Evolutionary conservation across 2,329 filamentous ascomycete species (phyloP), one percentile per base, ranked within the genome.

Genomic region (Fusarium sarcochroum): DNA sequence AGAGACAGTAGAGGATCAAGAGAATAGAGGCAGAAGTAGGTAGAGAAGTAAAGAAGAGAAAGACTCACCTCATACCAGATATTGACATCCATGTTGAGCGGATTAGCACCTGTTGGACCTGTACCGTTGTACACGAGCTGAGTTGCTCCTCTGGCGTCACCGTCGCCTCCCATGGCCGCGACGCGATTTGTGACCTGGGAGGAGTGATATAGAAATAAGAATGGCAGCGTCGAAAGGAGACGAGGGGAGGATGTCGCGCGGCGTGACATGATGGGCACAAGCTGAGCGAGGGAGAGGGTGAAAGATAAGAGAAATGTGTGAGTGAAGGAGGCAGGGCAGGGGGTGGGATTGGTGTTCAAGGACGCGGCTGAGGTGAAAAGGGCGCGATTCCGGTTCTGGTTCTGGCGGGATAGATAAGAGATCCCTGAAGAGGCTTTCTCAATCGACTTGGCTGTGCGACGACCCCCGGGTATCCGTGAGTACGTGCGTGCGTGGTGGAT

Each of bases 11-110:
- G 34, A 40, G 1, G 23, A 20, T 40, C 45, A n/a, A 40, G 45
- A n/a, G 45, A 40, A 40, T 41, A 30, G 20, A n/a, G 35, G 17
- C 42, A 20, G 53, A 17, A 25, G 17, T 32, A 25, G 17, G 25
- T 11, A 53, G n/a, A 18, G 35, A 35, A 23, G 18, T 38, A 20
- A 17, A 25, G n/a, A 37, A 25, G 9, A 48, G 42, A 47, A 6
- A 40, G 32, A 76, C 85, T 76, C 81, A 91, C 89, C 81, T 92
- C 86, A 76, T 95, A 95, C 84, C 87, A 94, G 66, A 93, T 85
- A 80, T 95, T 95, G 71, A 95, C 84, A 76, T 95, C 84, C 69
- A 92, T 82, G 2, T 82, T 82, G 62, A 89, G 80, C 25, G 91
- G 89, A 78, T 94, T 84, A 61, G 92, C 92, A 68, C 92, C 92